phyloP scores from a whole-genome alignment of 345 rosid genomes.

The Citrus maxima region DNA sequence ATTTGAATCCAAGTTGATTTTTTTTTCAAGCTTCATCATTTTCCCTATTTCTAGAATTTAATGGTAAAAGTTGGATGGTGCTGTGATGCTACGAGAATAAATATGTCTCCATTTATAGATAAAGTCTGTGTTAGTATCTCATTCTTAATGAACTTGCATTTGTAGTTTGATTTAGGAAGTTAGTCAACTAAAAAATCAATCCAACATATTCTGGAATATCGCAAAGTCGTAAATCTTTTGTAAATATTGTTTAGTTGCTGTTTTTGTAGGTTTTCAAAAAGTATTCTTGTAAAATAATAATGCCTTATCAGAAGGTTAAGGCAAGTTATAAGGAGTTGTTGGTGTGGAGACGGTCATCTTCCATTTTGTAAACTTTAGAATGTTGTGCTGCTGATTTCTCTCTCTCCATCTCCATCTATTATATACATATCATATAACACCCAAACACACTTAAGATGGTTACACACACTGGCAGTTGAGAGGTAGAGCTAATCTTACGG shows the following conservation, averaged over 20 bases:
- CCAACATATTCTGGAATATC: background rate
- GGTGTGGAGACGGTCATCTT: background rate
- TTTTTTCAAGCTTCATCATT: background rate
- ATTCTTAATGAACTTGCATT: background rate
- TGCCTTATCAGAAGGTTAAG: background rate
- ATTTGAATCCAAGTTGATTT: too few species aligned
- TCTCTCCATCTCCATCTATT: too few species aligned
- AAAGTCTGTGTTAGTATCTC: background rate
- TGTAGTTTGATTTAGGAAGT: background rate
- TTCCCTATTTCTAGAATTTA: background rate
- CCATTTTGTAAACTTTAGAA: background rate
- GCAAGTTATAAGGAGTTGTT: background rate
- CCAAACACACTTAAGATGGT: background rate
- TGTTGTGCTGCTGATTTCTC: background rate
- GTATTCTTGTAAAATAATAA: background rate
- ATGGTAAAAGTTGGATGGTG: background rate
- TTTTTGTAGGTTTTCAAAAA: background rate
- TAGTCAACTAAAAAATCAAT: background rate
- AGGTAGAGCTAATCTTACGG: slow-evolving; percentile 5
- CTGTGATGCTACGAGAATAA: background rate
- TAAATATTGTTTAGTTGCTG: background rate
- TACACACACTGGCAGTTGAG: background rate
- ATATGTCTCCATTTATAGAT: background rate
- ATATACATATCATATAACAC: background rate
- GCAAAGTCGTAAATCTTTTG: background rate